Evolutionary conservation across 805 yeast species (phyloP), one percentile per base, ranked within the genome.

Genomic region (Schwanniomyces yamadae): DNA sequence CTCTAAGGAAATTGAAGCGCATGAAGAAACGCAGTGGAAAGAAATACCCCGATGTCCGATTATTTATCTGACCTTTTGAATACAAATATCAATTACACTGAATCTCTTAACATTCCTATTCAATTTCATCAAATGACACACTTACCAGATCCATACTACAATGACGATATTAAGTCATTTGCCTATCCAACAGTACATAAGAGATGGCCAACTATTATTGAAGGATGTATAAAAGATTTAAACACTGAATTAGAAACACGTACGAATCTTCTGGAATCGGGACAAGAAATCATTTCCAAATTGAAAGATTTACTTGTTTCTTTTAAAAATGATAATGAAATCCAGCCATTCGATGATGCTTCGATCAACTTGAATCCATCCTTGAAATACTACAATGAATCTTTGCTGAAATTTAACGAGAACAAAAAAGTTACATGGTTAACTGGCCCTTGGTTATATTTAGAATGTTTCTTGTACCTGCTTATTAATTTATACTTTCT

Each of bases 201-300:
- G 23, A 80, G 99, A 59, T 93, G 98, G 97, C 91, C 95, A 19
- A 78, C 78, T 37, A 87, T 93, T 46, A 54, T 90, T 31, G 69
- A 75, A 19, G 84, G 82, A 14, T 78, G 82, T 13, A 66, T 86
- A 29, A 75, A 71, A 18, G 97, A 90, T 54, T 63, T 82, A 27
- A 45, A 64, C n/a, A 54, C 65, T 13, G 51, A 67, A 19, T 52
- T 52, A n/a, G 44, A 51, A 17, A 26, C 39, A 3, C 55, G 57
- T 14, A 54, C 57, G 13, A 50, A 48, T 2, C 42, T 52, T 31
- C 46, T 50, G 15, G 39, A 43, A 3, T 84, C 84, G 46, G 86
- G 84, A 19, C 54, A 49, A 2, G 34, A 31, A 13, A 74, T 85
- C 25, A 55, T 64, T 4, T 30, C 48, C 3, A 57, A 68, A 27